Percentiles rank a stretch among this genome's conserved stretches.
Conservation (phyloP, 202 grass and related monocot genomes). For the Dendrocalamus latiflorus region DNA sequence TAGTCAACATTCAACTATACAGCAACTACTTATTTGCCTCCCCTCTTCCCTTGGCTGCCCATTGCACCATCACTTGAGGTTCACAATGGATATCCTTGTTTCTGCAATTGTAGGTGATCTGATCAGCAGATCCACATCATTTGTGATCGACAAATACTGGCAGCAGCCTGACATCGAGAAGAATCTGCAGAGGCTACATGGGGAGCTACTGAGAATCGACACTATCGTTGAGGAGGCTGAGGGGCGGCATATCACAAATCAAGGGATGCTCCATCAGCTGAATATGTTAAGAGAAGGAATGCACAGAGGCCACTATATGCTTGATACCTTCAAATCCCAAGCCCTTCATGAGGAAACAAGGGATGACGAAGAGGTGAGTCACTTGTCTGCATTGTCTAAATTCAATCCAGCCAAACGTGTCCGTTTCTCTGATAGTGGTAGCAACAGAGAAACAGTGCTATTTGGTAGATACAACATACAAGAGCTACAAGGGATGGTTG, state of each 20-base stretch:
- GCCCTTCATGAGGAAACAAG: background rate
- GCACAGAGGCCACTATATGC: conserved; percentile 8
- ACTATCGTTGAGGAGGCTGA: conserved; percentile 17
- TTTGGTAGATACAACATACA: too few relatives aligned
- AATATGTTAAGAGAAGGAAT: background rate
- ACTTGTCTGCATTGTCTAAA: background rate
- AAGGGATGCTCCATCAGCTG: conserved; percentile 26
- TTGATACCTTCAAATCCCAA: conserved; percentile 5
- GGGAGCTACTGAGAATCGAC: background rate
- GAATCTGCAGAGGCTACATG: background rate
- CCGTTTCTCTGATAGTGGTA: background rate
- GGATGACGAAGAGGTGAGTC: background rate
- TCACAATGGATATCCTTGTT: background rate
- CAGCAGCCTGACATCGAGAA: background rate
- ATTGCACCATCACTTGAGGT: background rate
- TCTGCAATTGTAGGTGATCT: background rate
- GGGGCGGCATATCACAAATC: background rate
- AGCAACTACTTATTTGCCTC: background rate
- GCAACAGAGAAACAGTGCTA: background rate
- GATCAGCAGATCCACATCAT: conserved; percentile 4
- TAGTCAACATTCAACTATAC: background rate
- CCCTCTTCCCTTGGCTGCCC: background rate
- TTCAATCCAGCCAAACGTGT: background rate
- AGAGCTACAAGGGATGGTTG: too few relatives aligned
- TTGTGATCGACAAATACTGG: conserved; percentile 4